A percentile compares a stretch with the other conserved stretches of the same genome.
Evolutionary conservation across 768 basidiomycete species (phyloP).

Genomic region (Rhodotorula diobovata): DNA sequence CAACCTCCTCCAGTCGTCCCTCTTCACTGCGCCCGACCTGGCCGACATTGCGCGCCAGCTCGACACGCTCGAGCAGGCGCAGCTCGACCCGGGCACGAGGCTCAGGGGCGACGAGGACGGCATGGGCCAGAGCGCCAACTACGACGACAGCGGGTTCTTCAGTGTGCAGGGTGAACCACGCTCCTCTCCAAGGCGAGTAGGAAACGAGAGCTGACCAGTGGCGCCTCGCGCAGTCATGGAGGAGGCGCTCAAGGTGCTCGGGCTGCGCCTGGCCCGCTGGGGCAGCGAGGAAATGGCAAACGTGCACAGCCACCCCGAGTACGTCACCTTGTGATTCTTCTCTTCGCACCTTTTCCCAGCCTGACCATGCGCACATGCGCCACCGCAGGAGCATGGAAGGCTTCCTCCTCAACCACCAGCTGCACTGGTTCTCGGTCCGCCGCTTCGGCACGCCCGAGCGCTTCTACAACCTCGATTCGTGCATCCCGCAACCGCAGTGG

Average conservation of each 20-base stretch:
- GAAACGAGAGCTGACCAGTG: not conserved
- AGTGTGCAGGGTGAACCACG: conserved; percentile 19
- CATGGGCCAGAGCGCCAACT: conserved; percentile 27
- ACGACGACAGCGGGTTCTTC: conserved; percentile 43
- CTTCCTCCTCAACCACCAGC: conserved; percentile 42
- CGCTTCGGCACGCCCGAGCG: conserved; percentile 22
- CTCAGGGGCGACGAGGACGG: conserved; percentile 5
- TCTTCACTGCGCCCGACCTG: conserved; percentile 38
- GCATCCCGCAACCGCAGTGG: conserved; percentile 35
- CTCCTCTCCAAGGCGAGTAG: not conserved
- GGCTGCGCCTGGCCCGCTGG: conserved; percentile 41
- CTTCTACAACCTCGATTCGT: conserved; percentile 42
- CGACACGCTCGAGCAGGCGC: conserved; percentile 38
- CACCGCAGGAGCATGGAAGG: conserved; percentile 24
- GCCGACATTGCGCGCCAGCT: conserved; percentile 40
- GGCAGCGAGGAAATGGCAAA: conserved; percentile 24
- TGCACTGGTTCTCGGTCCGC: conserved; percentile 40
- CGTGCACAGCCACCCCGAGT: conserved; percentile 38
- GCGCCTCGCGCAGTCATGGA: conserved; percentile 33
- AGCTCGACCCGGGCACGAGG: conserved; percentile 22
- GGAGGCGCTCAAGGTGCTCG: conserved; percentile 37
- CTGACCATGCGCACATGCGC: too few species aligned
- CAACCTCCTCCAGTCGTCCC: conserved; percentile 40
- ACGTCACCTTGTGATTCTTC: not conserved
- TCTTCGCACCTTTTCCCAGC: not conserved